phyloP scores from a whole-genome alignment of 306 rosid species.

The Herpetospermum pedunculosum region DNA sequence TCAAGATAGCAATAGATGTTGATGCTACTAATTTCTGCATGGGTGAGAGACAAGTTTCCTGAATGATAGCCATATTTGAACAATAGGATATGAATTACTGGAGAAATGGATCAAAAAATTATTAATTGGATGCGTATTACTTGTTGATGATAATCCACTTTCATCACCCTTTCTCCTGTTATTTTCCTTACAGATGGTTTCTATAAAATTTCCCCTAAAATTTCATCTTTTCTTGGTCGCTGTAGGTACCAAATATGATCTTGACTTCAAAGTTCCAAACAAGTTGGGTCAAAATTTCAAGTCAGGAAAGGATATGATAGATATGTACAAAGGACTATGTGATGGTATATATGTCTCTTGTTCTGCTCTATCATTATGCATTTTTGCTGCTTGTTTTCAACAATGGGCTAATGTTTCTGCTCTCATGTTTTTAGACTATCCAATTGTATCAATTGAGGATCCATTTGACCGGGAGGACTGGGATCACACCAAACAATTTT shows the following conservation, averaged over 20 bases:
- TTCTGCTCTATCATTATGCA: background rate
- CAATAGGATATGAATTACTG: background rate
- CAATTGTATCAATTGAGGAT: slow-evolving; percentile 81
- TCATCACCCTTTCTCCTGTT: background rate
- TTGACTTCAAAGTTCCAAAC: slow-evolving; percentile 60
- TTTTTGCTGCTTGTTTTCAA: slow-evolving; percentile 1
- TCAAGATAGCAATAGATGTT: slow-evolving; percentile 79
- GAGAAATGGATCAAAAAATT: background rate
- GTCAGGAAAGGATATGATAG: slow-evolving; percentile 82
- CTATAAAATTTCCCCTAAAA: background rate
- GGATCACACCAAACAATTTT: slow-evolving; percentile 66
- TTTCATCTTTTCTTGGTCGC: slow-evolving; percentile 11
- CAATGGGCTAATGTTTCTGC: slow-evolving; percentile 7
- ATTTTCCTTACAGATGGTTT: background rate
- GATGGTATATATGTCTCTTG: slow-evolving; percentile 32
- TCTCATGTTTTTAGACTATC: slow-evolving; percentile 44
- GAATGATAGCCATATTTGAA: slow-evolving; percentile 1
- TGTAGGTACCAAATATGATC: slow-evolving; percentile 83
- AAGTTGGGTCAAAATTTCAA: slow-evolving; percentile 75
- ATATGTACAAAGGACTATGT: slow-evolving; percentile 68
- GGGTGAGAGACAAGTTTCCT: slow-evolving; percentile 39
- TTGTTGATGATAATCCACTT: background rate
- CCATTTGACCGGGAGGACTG: slow-evolving; percentile 97
- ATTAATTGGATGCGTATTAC: background rate
- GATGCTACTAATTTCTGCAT: slow-evolving; percentile 83